These are phyloP conservation scores for Pichia nakasei DNA, from an alignment of 805 yeast species.

Conservation along the genomic window DNA sequence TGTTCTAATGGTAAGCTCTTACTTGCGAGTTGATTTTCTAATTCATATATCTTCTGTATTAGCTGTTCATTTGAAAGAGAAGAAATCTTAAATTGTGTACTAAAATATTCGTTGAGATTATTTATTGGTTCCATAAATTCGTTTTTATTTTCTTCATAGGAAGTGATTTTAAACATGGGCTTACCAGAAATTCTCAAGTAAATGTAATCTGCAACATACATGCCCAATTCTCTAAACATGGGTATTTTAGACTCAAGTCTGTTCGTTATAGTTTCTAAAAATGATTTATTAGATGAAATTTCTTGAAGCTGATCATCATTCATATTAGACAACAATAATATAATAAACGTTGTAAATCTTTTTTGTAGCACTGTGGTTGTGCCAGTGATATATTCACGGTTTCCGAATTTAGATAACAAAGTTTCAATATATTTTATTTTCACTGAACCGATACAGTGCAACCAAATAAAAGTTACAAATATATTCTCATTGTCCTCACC, in stretches of 20 bases:
- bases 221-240: slow-evolving; percentile 42
- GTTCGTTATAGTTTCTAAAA: slow-evolving; percentile 44
- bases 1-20: too few relatives aligned
- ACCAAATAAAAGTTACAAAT: slow-evolving; percentile 4
- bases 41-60: neutral
- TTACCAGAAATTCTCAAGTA: slow-evolving; percentile 26
- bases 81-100: neutral
- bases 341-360: slow-evolving; percentile 37
- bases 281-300: slow-evolving; percentile 30
- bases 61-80: neutral
- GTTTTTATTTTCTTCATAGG: slow-evolving; percentile 15
- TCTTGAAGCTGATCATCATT: slow-evolving; percentile 17
- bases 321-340: slow-evolving; percentile 27
- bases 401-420: slow-evolving; percentile 16
- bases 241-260: slow-evolving; percentile 43
- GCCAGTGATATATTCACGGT: slow-evolving; percentile 16
- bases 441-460: neutral
- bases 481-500: slow-evolving; percentile 3
- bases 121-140: slow-evolving; percentile 5
- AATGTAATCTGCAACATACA: slow-evolving; percentile 46
- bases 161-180: slow-evolving; percentile 24
- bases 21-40: neutral
- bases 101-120: neutral
- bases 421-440: neutral
- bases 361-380: slow-evolving; percentile 38